A percentile compares a stretch with the other conserved stretches of the same genome.
Conservation (phyloP, 441 rosid species). For the Populus trichocarpa region DNA sequence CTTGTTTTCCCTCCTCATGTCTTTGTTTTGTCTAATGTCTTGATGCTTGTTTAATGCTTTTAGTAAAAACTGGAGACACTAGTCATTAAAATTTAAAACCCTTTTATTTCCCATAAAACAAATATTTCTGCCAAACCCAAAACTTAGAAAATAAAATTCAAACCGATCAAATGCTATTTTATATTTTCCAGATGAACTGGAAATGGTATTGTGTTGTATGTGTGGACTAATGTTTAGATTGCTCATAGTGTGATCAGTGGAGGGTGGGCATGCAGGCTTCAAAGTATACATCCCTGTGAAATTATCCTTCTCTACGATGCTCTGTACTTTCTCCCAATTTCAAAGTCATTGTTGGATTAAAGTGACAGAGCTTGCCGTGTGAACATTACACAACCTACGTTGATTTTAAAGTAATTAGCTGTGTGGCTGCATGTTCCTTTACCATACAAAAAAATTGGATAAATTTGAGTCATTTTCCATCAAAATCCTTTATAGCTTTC, state of each 20-base stretch:
- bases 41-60: not conserved
- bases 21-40: not conserved
- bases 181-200: not conserved
- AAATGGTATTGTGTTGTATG: not conserved
- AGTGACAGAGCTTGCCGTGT: too few species aligned
- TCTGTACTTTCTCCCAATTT: too few species aligned
- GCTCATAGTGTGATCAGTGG: not conserved
- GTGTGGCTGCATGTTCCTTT: not conserved
- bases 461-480: not conserved
- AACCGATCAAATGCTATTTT: not conserved
- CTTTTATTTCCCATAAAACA: not conserved
- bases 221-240: not conserved
- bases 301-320: too few species aligned
- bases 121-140: not conserved
- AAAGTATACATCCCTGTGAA: not conserved
- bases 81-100: too few species aligned
- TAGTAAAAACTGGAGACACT: too few species aligned
- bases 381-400: not conserved
- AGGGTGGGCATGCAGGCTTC: not conserved
- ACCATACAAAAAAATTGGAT: not conserved
- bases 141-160: not conserved
- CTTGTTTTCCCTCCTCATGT: not conserved
- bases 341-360: too few species aligned
- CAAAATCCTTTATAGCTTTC: not conserved
- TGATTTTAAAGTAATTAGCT: not conserved